A percentile compares a stretch with the other conserved stretches of the same genome.
Conservation (phyloP, 148 eudicot genomes). For the Diospyros lotus region DNA sequence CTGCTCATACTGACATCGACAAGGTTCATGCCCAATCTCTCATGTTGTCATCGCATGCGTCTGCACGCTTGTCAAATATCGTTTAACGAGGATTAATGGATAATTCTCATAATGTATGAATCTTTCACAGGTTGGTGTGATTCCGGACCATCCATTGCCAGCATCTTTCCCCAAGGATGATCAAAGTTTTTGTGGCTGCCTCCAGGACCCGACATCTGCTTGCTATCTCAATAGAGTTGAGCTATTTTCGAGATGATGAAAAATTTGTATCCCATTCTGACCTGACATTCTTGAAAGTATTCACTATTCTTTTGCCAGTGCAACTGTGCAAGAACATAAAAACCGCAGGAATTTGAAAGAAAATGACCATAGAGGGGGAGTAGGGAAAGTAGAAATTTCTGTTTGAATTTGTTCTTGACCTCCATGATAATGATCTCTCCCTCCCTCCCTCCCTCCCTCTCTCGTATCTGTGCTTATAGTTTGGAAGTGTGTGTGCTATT, state of each 20-base stretch:
- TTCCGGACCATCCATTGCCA: constrained; percentile 90
- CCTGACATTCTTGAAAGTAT: neutral
- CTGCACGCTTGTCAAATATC: neutral
- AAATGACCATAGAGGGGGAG: neutral
- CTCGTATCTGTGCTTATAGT: no score
- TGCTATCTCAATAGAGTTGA: constrained; percentile 57
- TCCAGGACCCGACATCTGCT: constrained; percentile 68
- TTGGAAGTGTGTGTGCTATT: no score
- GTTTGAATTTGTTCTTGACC: neutral
- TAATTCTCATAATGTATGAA: neutral
- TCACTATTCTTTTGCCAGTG: constrained; percentile 6
- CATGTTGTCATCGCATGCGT: neutral
- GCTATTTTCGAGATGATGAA: constrained; percentile 55
- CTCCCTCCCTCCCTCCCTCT: no score
- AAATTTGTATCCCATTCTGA: neutral
- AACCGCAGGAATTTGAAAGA: neutral
- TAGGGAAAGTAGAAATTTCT: neutral
- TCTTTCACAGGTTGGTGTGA: constrained; percentile 67
- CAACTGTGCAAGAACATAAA: neutral
- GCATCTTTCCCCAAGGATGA: constrained; percentile 83
- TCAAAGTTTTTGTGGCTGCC: constrained; percentile 70
- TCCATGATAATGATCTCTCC: no score
- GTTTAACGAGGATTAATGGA: neutral
- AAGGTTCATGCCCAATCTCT: constrained; percentile 37
- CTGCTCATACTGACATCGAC: constrained; percentile 93